phyloP scores from a whole-genome alignment of 768 basidiomycete species.

The Rhizopogon rudus region DNA sequence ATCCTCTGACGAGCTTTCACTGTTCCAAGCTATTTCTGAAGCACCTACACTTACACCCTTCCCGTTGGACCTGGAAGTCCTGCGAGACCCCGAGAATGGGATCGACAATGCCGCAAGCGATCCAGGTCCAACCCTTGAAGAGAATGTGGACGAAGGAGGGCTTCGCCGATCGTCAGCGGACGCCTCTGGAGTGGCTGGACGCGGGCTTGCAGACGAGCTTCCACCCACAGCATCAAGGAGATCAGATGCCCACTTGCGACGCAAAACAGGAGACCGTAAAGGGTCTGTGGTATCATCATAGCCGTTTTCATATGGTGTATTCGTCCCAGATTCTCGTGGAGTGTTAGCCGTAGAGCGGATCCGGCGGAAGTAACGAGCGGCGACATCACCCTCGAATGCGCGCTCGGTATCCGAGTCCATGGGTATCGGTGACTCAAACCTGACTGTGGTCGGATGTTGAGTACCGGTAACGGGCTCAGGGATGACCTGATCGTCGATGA shows the following conservation, averaged over 20 bases:
- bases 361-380: constrained; percentile 51
- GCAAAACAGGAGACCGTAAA: constrained; percentile 35
- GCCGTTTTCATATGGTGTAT: constrained; percentile 26
- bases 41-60: constrained; percentile 24
- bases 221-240: constrained; percentile 24
- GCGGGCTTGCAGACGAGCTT: constrained; percentile 6
- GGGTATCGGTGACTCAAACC: constrained; percentile 54
- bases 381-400: constrained; percentile 52
- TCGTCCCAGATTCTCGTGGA: constrained; percentile 25
- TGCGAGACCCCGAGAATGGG: constrained; percentile 27
- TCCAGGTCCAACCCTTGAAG: constrained; percentile 37
- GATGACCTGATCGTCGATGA: constrained; percentile 16
- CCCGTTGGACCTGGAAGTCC: constrained; percentile 14
- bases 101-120: constrained; percentile 41
- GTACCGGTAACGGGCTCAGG: constrained; percentile 21
- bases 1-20: constrained; percentile 56
- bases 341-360: constrained; percentile 29
- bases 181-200: constrained; percentile 7
- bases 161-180: constrained; percentile 6
- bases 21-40: constrained; percentile 46
- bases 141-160: constrained; percentile 26
- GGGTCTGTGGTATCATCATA: constrained; percentile 29
- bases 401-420: constrained; percentile 78
- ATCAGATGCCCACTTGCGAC: constrained; percentile 45
- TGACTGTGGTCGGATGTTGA: constrained; percentile 12